A percentile compares a stretch with the other conserved stretches of the same genome.
Evolutionary conservation across 1,284 basidiomycete species (phyloP).

Genomic region (Wallemia hederae): DNA sequence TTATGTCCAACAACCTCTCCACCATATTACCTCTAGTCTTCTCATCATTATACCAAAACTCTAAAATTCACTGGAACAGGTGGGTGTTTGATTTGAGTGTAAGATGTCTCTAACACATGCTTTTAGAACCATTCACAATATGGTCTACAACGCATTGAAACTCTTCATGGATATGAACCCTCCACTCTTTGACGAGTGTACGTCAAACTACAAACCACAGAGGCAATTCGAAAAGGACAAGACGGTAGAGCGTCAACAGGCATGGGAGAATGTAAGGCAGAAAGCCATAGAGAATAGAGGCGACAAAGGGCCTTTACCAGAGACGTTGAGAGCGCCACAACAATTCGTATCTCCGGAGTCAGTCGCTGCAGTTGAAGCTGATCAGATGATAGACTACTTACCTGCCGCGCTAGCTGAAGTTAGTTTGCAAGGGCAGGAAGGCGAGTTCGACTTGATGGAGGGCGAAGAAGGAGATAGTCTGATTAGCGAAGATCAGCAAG

Average conservation of each 20-base stretch:
- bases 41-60: constrained; percentile 88
- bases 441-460: background rate
- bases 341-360: background rate
- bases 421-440: background rate
- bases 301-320: constrained; percentile 31
- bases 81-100: constrained; percentile 18
- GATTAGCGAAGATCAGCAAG: background rate
- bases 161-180: constrained; percentile 99
- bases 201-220: constrained; percentile 75
- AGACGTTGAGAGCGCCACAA: constrained; percentile 38
- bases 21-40: constrained; percentile 86
- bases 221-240: constrained; percentile 22
- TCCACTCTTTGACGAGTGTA: constrained; percentile 71
- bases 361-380: background rate
- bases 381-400: background rate
- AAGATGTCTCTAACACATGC: constrained; percentile 4
- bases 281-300: constrained; percentile 38
- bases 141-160: constrained; percentile 96
- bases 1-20: constrained; percentile 87
- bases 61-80: constrained; percentile 95
- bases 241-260: background rate
- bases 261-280: constrained; percentile 47
- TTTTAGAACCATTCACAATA: constrained; percentile 81
- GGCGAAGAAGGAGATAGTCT: background rate
- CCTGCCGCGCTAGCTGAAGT: background rate